Evolutionary conservation across 2,329 filamentous ascomycete genomes (phyloP).

Genomic region (Cercospora zeina): DNA sequence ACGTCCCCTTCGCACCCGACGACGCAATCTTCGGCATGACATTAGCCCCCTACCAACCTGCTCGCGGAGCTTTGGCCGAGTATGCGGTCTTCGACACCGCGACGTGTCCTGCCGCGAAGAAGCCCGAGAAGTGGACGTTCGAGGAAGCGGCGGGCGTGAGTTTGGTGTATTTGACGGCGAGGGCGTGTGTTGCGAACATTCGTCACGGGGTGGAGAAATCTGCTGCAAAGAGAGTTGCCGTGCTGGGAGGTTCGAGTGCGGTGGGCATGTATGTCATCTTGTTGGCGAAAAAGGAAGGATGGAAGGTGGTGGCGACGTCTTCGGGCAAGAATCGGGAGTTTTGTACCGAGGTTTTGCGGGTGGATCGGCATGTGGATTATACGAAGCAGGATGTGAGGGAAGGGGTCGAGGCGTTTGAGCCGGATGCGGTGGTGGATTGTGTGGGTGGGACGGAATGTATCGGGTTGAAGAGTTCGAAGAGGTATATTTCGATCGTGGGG

Average conservation of each 20-base stretch:
- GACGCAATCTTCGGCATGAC: constrained; percentile 42
- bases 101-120: constrained; percentile 33
- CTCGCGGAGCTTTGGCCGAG: constrained; percentile 36
- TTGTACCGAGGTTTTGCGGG: constrained; percentile 56
- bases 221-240: constrained; percentile 34
- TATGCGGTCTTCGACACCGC: constrained; percentile 35
- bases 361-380: constrained; percentile 66
- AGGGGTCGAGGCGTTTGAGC: constrained; percentile 54
- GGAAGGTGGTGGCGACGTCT: constrained; percentile 52
- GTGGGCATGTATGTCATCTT: constrained; percentile 41
- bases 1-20: constrained; percentile 31
- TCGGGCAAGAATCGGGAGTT: constrained; percentile 60
- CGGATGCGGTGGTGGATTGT: constrained; percentile 61
- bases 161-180: constrained; percentile 40
- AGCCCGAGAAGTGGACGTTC: constrained; percentile 37
- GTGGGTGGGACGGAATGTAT: constrained; percentile 50
- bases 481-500: constrained; percentile 52
- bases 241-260: constrained; percentile 38
- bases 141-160: constrained; percentile 38
- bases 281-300: constrained; percentile 38
- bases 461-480: constrained; percentile 44
- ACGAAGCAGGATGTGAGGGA: constrained; percentile 52
- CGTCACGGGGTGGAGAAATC: constrained; percentile 32
- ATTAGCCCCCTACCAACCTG: constrained; percentile 32
- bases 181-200: constrained; percentile 37